Percentiles rank a stretch among this genome's conserved stretches.
These are phyloP conservation scores for Zygosaccharomyces bailii DNA, from an alignment of 805 yeast genomes.

Conservation along the genomic window DNA sequence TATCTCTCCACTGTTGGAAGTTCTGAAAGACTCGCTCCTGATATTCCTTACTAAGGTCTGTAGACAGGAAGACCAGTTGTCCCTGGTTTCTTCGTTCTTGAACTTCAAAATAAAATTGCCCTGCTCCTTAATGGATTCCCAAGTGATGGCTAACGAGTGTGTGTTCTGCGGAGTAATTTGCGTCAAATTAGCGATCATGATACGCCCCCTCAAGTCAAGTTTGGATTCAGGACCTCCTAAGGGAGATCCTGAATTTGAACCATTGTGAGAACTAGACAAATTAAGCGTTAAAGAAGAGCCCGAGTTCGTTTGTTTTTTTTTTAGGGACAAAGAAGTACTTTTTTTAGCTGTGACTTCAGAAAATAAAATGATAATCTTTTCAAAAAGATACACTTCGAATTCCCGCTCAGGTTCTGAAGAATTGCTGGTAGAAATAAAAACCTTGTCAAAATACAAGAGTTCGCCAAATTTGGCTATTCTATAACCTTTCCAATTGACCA, in stretches of 20 bases:
- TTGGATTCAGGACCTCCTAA: conserved; percentile 33
- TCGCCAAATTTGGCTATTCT: conserved; percentile 79
- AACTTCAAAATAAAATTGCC: conserved; percentile 82
- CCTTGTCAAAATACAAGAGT: conserved; percentile 67
- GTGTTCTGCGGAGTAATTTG: conserved; percentile 46
- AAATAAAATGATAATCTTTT: conserved; percentile 60
- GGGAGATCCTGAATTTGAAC: conserved; percentile 11
- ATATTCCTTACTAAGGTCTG: conserved; percentile 37
- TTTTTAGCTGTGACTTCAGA: conserved; percentile 54
- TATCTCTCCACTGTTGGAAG: conserved; percentile 28
- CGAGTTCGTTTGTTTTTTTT: conserved; percentile 35
- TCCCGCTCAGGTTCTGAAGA: conserved; percentile 69
- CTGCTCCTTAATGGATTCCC: conserved; percentile 84
- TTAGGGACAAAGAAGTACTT: conserved; percentile 43
- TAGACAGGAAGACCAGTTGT: conserved; percentile 75
- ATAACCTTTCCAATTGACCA: conserved; percentile 91
- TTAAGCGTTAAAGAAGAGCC: conserved; percentile 16
- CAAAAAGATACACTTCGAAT: conserved; percentile 86
- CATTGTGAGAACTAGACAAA: conserved; percentile 15
- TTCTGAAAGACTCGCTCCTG: conserved; percentile 35
- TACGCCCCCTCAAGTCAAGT: conserved; percentile 73
- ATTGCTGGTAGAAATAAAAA: conserved; percentile 44
- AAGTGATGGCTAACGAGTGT: conserved; percentile 60
- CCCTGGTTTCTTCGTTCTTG: conserved; percentile 75
- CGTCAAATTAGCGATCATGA: conserved; percentile 66